A percentile compares a stretch with the other conserved stretches of the same genome.
These are phyloP conservation scores for Achaetomium macrosporum DNA, from an alignment of 2,329 filamentous ascomycete genomes.

Conservation along the genomic window DNA sequence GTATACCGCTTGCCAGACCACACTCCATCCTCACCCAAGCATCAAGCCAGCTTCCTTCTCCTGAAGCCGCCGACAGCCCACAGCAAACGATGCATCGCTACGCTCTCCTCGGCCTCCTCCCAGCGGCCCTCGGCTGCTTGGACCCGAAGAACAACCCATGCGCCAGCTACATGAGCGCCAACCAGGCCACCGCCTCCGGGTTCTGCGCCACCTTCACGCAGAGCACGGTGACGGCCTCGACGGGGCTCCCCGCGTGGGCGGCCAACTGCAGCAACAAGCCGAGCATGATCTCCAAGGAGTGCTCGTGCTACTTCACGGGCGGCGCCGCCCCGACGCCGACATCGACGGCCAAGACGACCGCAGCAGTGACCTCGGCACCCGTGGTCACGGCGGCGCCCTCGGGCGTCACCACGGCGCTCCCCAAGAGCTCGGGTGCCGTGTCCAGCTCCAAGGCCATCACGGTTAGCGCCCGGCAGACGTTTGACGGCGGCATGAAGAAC, in stretches of 20 bases:
- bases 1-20: too few species aligned
- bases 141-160: conserved; percentile 8
- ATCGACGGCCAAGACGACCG: conserved; percentile 2
- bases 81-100: conserved; percentile 7
- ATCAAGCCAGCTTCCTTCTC: background rate
- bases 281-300: conserved; percentile 11
- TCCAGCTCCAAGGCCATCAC: conserved; percentile 4
- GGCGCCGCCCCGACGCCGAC: background rate
- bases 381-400: background rate
- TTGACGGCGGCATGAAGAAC: conserved; percentile 12
- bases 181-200: conserved; percentile 5
- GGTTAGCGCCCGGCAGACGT: conserved; percentile 1
- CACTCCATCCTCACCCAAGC: background rate
- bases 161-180: conserved; percentile 10
- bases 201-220: conserved; percentile 14
- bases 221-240: conserved; percentile 3
- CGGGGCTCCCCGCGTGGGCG: conserved; percentile 7
- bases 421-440: conserved; percentile 8
- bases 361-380: background rate
- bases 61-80: background rate
- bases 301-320: conserved; percentile 11
- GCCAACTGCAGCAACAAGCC: conserved; percentile 13
- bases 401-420: conserved; percentile 9
- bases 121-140: conserved; percentile 7
- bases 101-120: conserved; percentile 7